Evolutionary conservation across 2,329 filamentous ascomycete species (phyloP).

Genomic region (Arthrobotrys entomopaga): DNA sequence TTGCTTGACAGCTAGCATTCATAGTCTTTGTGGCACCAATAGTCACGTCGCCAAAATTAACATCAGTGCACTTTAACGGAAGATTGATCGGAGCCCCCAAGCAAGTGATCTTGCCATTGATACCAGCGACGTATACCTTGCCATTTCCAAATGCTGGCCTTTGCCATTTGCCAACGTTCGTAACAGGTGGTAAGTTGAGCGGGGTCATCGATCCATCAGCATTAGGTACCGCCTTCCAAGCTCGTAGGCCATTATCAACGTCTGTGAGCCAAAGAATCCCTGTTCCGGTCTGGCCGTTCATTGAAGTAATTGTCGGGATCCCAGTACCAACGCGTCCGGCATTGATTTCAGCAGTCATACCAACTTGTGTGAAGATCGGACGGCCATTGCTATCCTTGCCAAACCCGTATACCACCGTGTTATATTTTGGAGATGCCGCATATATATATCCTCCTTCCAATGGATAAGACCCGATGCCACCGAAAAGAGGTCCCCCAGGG

Average conservation of each 20-base stretch:
- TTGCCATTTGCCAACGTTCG: slow-evolving; percentile 63
- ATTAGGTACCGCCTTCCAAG: slow-evolving; percentile 63
- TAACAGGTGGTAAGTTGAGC: slow-evolving; percentile 61
- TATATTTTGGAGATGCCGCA: slow-evolving; percentile 59
- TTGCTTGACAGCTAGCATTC: slow-evolving; percentile 63
- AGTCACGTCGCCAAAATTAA: slow-evolving; percentile 62
- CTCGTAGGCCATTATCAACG: slow-evolving; percentile 62
- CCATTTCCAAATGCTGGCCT: slow-evolving; percentile 64
- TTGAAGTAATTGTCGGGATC: slow-evolving; percentile 62
- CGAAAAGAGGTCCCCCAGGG: slow-evolving; percentile 59
- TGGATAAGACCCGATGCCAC: slow-evolving; percentile 62
- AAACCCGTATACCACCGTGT: slow-evolving; percentile 60
- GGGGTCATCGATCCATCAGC: slow-evolving; percentile 51
- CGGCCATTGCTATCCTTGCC: slow-evolving; percentile 50
- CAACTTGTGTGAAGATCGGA: slow-evolving; percentile 60
- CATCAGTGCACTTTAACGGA: slow-evolving; percentile 63
- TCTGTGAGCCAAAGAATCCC: slow-evolving; percentile 64
- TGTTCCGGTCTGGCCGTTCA: slow-evolving; percentile 61
- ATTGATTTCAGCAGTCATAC: slow-evolving; percentile 58
- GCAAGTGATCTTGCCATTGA: slow-evolving; percentile 48
- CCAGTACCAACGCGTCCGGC: slow-evolving; percentile 60
- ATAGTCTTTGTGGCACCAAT: slow-evolving; percentile 60
- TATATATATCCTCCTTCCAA: slow-evolving; percentile 65
- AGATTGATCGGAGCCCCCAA: slow-evolving; percentile 63
- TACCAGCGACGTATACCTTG: slow-evolving; percentile 61